phyloP scores from a whole-genome alignment of 2,329 filamentous ascomycete species.

The Orbilia oligospora region DNA sequence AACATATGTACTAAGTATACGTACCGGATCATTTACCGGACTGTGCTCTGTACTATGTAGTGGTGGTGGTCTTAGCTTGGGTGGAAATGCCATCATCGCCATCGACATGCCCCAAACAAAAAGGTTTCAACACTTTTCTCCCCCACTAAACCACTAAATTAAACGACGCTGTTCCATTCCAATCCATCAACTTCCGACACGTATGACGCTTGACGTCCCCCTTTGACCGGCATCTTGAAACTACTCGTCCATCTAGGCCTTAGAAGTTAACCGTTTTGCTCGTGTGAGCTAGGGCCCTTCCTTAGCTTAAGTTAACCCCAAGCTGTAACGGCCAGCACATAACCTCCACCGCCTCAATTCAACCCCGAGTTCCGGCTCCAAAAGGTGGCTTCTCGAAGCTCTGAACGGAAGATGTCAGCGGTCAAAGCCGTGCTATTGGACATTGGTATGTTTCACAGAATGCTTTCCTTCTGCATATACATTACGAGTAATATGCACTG shows the following conservation, averaged over 20 bases:
- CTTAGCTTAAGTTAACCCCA: constrained; percentile 8
- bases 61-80: too few relatives aligned
- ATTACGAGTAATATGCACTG: neutral
- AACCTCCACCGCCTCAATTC: constrained; percentile 27
- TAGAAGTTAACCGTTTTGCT: constrained; percentile 17
- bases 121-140: constrained; percentile 17
- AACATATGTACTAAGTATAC: too few relatives aligned
- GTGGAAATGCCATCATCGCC: constrained; percentile 34
- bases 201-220: constrained; percentile 34
- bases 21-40: too few relatives aligned
- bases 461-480: constrained; percentile 15
- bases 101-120: constrained; percentile 28
- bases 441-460: constrained; percentile 46
- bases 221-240: constrained; percentile 40
- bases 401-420: constrained; percentile 42
- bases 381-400: constrained; percentile 26
- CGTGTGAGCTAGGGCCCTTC: neutral
- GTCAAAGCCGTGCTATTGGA: constrained; percentile 54
- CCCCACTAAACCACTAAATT: too few relatives aligned
- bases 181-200: constrained; percentile 54
- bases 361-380: neutral
- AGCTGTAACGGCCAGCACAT: constrained; percentile 36
- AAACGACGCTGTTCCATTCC: constrained; percentile 5
- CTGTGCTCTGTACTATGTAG: too few relatives aligned
- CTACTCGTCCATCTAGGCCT: constrained; percentile 10